Base-by-base conservation (phyloP, 441 rosid genomes). In the Bocquillonia castaneifolia region DNA sequence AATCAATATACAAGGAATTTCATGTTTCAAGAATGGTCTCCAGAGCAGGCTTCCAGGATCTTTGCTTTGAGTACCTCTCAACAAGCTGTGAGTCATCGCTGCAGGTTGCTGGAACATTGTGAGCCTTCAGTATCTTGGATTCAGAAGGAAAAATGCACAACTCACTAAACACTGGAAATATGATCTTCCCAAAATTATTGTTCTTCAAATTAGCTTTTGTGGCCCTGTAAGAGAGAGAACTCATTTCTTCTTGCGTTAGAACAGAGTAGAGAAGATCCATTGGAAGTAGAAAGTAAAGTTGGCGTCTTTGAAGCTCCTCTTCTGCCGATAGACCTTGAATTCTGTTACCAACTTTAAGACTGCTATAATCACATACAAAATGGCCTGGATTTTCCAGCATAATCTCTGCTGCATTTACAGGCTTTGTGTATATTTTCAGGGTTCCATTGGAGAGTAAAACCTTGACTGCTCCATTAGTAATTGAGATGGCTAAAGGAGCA, bases 11-110 rank as follows among this genome's bases (percentile, higher is more conserved):
- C 23, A n/a, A 2, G 18, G 7, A 15, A 47, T 47, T 2, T 25
- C 26, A 71, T 57, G 65, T 73, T 78, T 85, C 90, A 60, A 51
- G 40, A 67, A 85, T 83, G 51, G 88, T 85, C 64, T 85, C 85
- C 66, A 85, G 69, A 18, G 88, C 86, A 44, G 90, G 90, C 65
- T 59, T 82, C 90, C 90, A 83, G 0, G 90, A 83, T 69, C 83
- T 78, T 71, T 77, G 86, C 74, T 80, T 85, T 5, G 72, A 66
- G 58, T 26, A 79, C 40, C 73, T 79, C 59, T 67, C 80, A 9
- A 39, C 59, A 7, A 58, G 53, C 56, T 72, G 67, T 23, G 25
- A 36, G 0, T 29, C 57, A 0, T 4, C 52, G 2, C 39, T n/a
- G n/a, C n/a, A n/a, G n/a, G n/a, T n/a, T n/a, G n/a, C n/a, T n/a